Evolutionary conservation across 75 land plant species (phyloP).

Genomic region (Gnetum montanum): DNA sequence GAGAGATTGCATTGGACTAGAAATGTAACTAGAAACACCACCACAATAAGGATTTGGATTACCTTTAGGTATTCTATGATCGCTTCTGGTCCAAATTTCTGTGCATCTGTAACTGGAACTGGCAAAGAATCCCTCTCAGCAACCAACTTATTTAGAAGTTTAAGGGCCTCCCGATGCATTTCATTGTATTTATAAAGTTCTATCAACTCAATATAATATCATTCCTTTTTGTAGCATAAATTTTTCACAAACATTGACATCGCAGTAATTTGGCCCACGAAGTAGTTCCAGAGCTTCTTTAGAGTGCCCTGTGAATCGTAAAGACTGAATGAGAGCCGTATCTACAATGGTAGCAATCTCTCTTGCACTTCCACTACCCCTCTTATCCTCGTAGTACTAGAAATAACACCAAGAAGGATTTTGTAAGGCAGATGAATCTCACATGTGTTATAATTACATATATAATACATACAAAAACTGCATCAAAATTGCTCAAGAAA

Average conservation of each 20-base stretch:
- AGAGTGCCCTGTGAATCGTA: slow-evolving; percentile 61
- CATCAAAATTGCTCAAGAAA: no score
- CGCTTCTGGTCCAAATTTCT: slow-evolving; percentile 55
- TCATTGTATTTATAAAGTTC: slow-evolving; percentile 67
- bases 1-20: no score
- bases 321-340: slow-evolving; percentile 79
- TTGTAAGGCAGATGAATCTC: no score
- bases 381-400: slow-evolving; percentile 22
- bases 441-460: no score
- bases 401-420: background rate
- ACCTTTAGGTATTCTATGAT: slow-evolving; percentile 91
- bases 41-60: no score
- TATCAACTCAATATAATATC: slow-evolving; percentile 47
- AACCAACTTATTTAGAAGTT: slow-evolving; percentile 59
- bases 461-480: no score
- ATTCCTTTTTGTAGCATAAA: slow-evolving; percentile 48
- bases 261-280: slow-evolving; percentile 74
- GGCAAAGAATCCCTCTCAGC: slow-evolving; percentile 54
- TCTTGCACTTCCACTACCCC: slow-evolving; percentile 46
- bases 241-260: slow-evolving; percentile 78
- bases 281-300: slow-evolving; percentile 55
- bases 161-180: slow-evolving; percentile 77
- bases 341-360: slow-evolving; percentile 69
- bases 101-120: slow-evolving; percentile 23
- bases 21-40: no score